Conservation (phyloP, 108 stramenopile species). For the Fistulifera solaris region DNA sequence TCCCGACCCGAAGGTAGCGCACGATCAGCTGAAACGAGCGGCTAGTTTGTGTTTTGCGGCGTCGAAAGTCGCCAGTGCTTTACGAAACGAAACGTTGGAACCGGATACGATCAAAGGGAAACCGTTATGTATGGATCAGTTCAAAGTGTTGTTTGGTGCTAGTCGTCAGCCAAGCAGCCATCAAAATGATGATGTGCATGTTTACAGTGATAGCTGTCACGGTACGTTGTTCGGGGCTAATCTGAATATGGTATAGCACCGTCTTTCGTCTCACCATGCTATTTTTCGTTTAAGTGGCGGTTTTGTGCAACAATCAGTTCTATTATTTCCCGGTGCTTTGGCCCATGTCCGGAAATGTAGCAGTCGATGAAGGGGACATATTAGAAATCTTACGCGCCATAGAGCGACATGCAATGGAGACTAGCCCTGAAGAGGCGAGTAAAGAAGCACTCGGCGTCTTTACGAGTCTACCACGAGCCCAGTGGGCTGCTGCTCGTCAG, state of each 20-base stretch:
- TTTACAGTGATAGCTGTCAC: slow-evolving; percentile 2
- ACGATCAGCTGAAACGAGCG: slow-evolving; percentile 55
- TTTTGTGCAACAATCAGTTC: slow-evolving; percentile 55
- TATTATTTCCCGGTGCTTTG: slow-evolving; percentile 79
- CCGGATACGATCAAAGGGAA: slow-evolving; percentile 66
- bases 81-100: slow-evolving; percentile 48
- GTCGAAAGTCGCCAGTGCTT: slow-evolving; percentile 53
- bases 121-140: slow-evolving; percentile 81
- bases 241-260: neutral
- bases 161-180: slow-evolving; percentile 1
- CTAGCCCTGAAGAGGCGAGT: slow-evolving; percentile 22
- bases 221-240: neutral
- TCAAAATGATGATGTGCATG: slow-evolving; percentile 1
- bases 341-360: slow-evolving; percentile 55
- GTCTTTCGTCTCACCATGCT: neutral
- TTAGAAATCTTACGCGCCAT: slow-evolving; percentile 68
- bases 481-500: slow-evolving; percentile 66
- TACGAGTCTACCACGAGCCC: slow-evolving; percentile 59
- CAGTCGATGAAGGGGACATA: slow-evolving; percentile 69
- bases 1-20: slow-evolving; percentile 70
- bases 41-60: slow-evolving; percentile 64
- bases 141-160: slow-evolving; percentile 17
- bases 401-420: slow-evolving; percentile 33
- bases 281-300: slow-evolving; percentile 38
- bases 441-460: slow-evolving; percentile 57